Conservation (phyloP, 371 early-diverging fungal genomes). For the Saksenaea vasiformis region DNA sequence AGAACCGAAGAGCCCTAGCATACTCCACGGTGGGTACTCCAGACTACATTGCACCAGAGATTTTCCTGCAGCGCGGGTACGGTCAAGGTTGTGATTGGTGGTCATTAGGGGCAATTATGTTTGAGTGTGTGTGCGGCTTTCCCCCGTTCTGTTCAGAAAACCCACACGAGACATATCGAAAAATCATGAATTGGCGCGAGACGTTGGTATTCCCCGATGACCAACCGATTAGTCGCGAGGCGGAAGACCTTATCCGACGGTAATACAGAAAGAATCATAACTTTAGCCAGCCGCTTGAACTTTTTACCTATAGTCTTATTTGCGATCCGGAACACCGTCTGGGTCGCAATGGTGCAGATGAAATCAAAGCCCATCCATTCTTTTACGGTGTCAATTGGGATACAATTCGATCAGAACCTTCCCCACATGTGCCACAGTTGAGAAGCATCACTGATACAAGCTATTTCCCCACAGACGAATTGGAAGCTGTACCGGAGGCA, state of each 20-base stretch:
- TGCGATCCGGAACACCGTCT: conserved; percentile 86
- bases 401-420: conserved; percentile 75
- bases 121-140: conserved; percentile 95
- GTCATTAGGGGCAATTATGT: conserved; percentile 98
- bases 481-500: conserved; percentile 71
- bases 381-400: conserved; percentile 96
- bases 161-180: conserved; percentile 95
- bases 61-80: conserved; percentile 93
- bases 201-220: conserved; percentile 91
- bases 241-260: conserved; percentile 89
- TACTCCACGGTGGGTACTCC: conserved; percentile 97
- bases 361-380: conserved; percentile 95
- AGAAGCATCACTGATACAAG: conserved; percentile 96
- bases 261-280: conserved; percentile 23
- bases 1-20: conserved; percentile 88
- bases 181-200: conserved; percentile 95
- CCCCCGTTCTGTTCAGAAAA: conserved; percentile 97
- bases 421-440: conserved; percentile 95
- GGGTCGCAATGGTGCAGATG: conserved; percentile 77
- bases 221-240: conserved; percentile 86
- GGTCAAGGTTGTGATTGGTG: conserved; percentile 99
- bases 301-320: conserved; percentile 63
- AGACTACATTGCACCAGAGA: conserved; percentile 98
- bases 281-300: neutral
- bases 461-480: conserved; percentile 95